Evolutionary conservation across 768 basidiomycete genomes (phyloP).

Genomic region (Boletus vermiculosoides): DNA sequence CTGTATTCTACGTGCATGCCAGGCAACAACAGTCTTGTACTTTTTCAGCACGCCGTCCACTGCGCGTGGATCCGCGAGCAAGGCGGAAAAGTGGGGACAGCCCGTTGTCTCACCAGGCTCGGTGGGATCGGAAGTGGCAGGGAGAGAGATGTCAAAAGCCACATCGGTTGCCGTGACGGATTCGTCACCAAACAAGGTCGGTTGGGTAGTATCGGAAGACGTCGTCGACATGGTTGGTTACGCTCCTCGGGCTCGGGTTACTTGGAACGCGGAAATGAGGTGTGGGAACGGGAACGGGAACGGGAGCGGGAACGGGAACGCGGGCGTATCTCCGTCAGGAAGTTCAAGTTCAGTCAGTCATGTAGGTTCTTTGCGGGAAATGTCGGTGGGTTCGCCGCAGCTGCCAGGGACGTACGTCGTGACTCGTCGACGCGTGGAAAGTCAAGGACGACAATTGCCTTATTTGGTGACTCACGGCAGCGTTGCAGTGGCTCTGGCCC

Average conservation of each 20-base stretch:
- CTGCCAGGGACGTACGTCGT: no score
- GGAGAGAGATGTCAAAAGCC: slow-evolving; percentile 10
- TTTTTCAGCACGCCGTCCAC: slow-evolving; percentile 39
- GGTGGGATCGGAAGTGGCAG: slow-evolving; percentile 11
- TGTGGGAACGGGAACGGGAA: background rate
- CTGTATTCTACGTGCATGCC: slow-evolving; percentile 51
- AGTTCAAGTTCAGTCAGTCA: background rate
- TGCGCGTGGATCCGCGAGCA: slow-evolving; percentile 36
- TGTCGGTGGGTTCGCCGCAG: background rate
- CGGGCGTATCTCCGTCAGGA: background rate
- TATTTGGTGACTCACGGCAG: slow-evolving; percentile 3
- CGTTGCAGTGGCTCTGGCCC: background rate
- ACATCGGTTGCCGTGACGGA: slow-evolving; percentile 6
- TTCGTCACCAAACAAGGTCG: slow-evolving; percentile 31
- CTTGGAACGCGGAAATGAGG: background rate
- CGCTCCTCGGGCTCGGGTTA: background rate
- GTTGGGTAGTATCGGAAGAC: slow-evolving; percentile 30
- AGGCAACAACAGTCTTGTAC: slow-evolving; percentile 53
- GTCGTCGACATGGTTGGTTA: slow-evolving; percentile 29
- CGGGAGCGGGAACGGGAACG: background rate
- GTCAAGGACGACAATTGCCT: slow-evolving; percentile 8
- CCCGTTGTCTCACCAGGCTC: slow-evolving; percentile 8
- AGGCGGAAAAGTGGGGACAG: slow-evolving; percentile 43
- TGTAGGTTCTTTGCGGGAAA: background rate
- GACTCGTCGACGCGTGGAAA: slow-evolving; percentile 2